Evolutionary conservation across 1,284 basidiomycete species (phyloP).

Genomic region (Apiotrichum sp.): DNA sequence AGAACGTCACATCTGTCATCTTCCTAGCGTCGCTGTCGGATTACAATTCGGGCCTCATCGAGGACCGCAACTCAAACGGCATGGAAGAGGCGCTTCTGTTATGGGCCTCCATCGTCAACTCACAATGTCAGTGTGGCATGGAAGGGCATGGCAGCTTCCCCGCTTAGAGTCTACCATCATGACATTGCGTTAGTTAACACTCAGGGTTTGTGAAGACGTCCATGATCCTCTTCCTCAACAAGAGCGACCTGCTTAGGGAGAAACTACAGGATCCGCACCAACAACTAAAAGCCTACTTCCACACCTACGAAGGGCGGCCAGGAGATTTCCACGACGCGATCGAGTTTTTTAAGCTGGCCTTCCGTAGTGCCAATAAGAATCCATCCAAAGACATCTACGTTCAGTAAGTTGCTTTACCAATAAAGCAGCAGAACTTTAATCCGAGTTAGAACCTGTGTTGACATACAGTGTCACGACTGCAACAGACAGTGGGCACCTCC

Average conservation of each 20-base stretch:
- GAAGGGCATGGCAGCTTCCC: too few species aligned
- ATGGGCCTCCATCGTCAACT: slow-evolving; percentile 89
- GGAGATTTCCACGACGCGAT: slow-evolving; percentile 35
- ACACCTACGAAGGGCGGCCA: slow-evolving; percentile 59
- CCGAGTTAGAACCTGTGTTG: too few species aligned
- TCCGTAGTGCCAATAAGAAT: slow-evolving; percentile 73
- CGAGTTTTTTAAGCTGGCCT: slow-evolving; percentile 84
- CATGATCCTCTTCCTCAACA: slow-evolving; percentile 86
- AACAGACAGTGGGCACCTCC: slow-evolving; percentile 82
- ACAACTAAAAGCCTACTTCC: slow-evolving; percentile 78
- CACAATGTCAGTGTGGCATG: slow-evolving; percentile 51
- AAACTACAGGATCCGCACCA: slow-evolving; percentile 65
- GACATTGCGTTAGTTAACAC: too few species aligned
- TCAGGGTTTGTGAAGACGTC: slow-evolving; percentile 79
- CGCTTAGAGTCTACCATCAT: too few species aligned
- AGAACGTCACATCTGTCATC: slow-evolving; percentile 89
- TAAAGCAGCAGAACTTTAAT: too few species aligned
- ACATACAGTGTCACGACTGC: slow-evolving; percentile 73
- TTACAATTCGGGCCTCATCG: slow-evolving; percentile 90
- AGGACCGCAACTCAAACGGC: slow-evolving; percentile 96
- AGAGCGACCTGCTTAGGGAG: slow-evolving; percentile 78
- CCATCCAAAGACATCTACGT: slow-evolving; percentile 87
- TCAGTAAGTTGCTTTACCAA: slow-evolving; percentile 53
- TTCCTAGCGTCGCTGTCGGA: slow-evolving; percentile 90
- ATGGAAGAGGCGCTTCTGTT: slow-evolving; percentile 95